A percentile compares a stretch with the other conserved stretches of the same genome.
Evolutionary conservation across 257 asterid genomes (phyloP).

Genomic region (Jaltomata sinuosa): DNA sequence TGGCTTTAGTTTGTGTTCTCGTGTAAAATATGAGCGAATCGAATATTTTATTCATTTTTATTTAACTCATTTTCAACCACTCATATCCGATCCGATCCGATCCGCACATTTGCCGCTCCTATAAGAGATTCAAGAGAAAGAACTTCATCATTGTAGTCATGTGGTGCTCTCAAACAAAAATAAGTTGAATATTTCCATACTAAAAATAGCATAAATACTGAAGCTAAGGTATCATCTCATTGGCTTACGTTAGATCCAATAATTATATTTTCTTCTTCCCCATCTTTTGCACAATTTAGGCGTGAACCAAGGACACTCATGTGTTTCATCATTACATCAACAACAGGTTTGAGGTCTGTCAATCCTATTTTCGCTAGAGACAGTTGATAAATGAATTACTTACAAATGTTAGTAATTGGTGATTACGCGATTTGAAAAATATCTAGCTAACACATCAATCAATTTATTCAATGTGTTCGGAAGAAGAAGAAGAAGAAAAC

Average conservation of each 20-base stretch:
- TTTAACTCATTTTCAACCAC: too few species aligned
- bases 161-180: too few species aligned
- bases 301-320: not conserved
- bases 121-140: too few species aligned
- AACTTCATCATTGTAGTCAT: too few species aligned
- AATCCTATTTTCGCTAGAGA: not conserved
- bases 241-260: not conserved
- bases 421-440: not conserved
- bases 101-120: too few species aligned
- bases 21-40: too few species aligned
- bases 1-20: too few species aligned
- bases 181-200: too few species aligned
- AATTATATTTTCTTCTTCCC: not conserved
- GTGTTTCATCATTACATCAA: not conserved
- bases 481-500: not conserved
- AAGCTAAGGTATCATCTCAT: not conserved
- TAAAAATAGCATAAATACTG: too few species aligned
- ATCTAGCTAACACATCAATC: not conserved
- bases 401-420: not conserved
- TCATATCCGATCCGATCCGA: too few species aligned
- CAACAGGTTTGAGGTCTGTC: not conserved
- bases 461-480: not conserved
- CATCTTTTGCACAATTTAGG: not conserved
- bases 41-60: too few species aligned
- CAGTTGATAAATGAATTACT: not conserved